These are phyloP conservation scores for Mycosphaerelloides madeirae DNA, from an alignment of 2,329 filamentous ascomycete species.

Conservation along the genomic window DNA sequence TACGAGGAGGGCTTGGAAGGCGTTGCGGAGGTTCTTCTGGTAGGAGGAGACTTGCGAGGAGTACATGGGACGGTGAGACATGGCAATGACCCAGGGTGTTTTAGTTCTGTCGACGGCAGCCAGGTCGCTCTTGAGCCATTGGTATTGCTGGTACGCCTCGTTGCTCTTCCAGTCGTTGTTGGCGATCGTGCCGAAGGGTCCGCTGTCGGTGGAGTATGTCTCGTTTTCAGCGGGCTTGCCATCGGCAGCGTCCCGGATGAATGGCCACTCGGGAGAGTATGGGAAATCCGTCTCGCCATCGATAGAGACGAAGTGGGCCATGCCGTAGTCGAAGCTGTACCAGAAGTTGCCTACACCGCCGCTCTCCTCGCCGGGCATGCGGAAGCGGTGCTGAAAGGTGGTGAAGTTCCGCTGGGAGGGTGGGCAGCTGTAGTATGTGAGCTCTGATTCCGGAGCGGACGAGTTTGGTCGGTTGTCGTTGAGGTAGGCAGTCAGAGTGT, in stretches of 20 bases:
- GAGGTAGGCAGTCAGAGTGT: slow-evolving; percentile 45
- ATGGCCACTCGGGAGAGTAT: slow-evolving; percentile 45
- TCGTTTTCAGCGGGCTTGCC: slow-evolving; percentile 40
- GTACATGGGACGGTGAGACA: slow-evolving; percentile 50
- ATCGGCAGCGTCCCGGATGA: slow-evolving; percentile 38
- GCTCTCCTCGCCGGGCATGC: slow-evolving; percentile 47
- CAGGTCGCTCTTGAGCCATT: slow-evolving; percentile 46
- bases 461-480: slow-evolving; percentile 42
- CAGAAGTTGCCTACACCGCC: slow-evolving; percentile 51
- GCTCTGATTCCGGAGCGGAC: slow-evolving; percentile 33
- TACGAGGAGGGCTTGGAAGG: slow-evolving; percentile 45
- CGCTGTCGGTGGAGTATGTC: slow-evolving; percentile 46
- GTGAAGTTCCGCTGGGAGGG: slow-evolving; percentile 51
- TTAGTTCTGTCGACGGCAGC: slow-evolving; percentile 42
- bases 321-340: slow-evolving; percentile 53
- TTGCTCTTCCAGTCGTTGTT: slow-evolving; percentile 38
- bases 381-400: slow-evolving; percentile 49
- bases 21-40: slow-evolving; percentile 41
- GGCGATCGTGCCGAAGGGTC: slow-evolving; percentile 46
- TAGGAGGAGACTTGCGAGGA: slow-evolving; percentile 43
- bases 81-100: slow-evolving; percentile 49
- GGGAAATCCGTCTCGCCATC: slow-evolving; percentile 50
- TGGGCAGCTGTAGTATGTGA: slow-evolving; percentile 52
- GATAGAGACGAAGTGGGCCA: slow-evolving; percentile 49
- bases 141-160: slow-evolving; percentile 44